Base-by-base conservation (phyloP, 2,329 filamentous ascomycete genomes). In the Zalaria sp. region DNA sequence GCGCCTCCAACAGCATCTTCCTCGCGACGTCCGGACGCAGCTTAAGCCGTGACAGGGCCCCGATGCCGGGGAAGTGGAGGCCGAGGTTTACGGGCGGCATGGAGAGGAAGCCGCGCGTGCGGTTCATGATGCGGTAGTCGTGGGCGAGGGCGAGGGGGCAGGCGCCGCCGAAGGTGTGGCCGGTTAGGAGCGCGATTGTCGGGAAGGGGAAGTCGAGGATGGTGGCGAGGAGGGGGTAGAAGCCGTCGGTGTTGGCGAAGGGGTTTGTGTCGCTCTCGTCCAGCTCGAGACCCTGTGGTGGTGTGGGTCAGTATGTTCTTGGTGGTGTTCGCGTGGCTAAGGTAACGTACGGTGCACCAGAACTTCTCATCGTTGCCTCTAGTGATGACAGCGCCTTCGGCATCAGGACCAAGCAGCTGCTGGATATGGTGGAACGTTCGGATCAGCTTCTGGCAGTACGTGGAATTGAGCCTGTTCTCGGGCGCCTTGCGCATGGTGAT, bases 41-140 rank as follows among this genome's bases (percentile, higher is more conserved):
- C 49, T 75, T 75, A 5, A 73, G 57, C 2, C 70, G 61, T 2
- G 69, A 68, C 5, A 75, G 58, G 3, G 63, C 57, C 3, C 71
- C 71, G 38, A 75, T 73, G 6, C 71, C 72, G 9, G 68, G 67
- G 45, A 75, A 75, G 47, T 73, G 69, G 27, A 75, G 56, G 4
- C 72, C 72, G 1, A 75, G 61, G 42, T 74, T 64, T 0, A 75
- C 68, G 0, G 72, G 71, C 0, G 71, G 72, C 66, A 70, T 69
- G 43, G 56, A 66, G 40, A 69, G 53, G 52, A 66, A 69, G 31
- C 67, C 67, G 10, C 66, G 60, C 37, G 60, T 53, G 35, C 55
- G 55, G 49, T 69, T 69, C 65, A 69, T 69, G 37, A 69, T 57
- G 8, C 67, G 60, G 50, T 69, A 69, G 50, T 70, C 67, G 43